Base-by-base conservation (phyloP, 2,329 filamentous ascomycete genomes). In the Ciborinia camelliae region DNA sequence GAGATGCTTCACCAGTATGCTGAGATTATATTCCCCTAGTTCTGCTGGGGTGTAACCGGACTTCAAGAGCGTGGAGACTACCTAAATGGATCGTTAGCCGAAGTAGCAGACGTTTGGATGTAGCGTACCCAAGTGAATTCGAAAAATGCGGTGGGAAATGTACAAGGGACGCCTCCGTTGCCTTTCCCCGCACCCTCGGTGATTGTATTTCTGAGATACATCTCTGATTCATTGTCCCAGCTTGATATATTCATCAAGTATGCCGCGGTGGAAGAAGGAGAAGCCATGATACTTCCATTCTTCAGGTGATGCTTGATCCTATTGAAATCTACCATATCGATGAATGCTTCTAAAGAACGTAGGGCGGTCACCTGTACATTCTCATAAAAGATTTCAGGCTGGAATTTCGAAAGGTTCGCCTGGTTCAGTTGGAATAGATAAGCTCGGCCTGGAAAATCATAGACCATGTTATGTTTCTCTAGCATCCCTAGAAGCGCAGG, bases 291-390 rank as follows among this genome's bases (percentile, higher is more conserved):
- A 32, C 52, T 39, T 55, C 52, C 52, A 4, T 41, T 26, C 18
- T 14, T n/a, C 32, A 28, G 23, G 20, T 39, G 32, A 47, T 63
- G 59, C 8, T 10, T 15, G 8, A 65, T n/a, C 51, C 70, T 72
- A 57, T 77, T 71, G 63, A 80, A 80, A 45, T 79, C 75, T 28
- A 77, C 67, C 48, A 65, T 71, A 12, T 77, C 75, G 39, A 75
- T 72, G 57, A 79, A 77, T 0, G 76, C 76, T 61, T 80, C 78
- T 0, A 79, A 67, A 0, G 77, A 79, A 64, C 79, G 76, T 4
- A 77, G 64, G 0, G 72, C 59, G 0, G 77, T 76, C 10, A 70
- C 72, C 47, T 73, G 71, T 35, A 67, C 47, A n/a, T 67, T 65
- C 2, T 67, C 67, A 51, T 75, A 75, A 5, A 77, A 67, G n/a